Base-by-base conservation (phyloP, 108 stramenopile genomes). In the Conticribra weissflogii region DNA sequence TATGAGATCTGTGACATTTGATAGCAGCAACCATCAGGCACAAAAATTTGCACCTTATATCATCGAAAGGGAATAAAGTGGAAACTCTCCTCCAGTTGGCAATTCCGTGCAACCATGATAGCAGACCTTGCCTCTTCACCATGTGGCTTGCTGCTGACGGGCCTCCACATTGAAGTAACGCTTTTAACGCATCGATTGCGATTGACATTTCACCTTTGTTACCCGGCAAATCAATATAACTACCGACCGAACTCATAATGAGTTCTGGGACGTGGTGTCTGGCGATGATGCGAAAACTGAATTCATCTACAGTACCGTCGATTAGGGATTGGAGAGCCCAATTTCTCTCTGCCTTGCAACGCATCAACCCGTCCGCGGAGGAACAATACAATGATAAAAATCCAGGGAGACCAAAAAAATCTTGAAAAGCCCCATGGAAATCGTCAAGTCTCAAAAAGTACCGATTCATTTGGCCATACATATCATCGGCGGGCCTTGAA, bases 311-410 rank as follows among this genome's bases (percentile, higher is more conserved):
- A 9, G 84, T 78, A 12, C 90, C 81, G 50, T 94, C 89, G 28
- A 72, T 81, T n/a, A 94, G 49, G 1, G 77, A 52, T 34, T 83
- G 65, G 0, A 94, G 67, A 1, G 88, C 90, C 88, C 88, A 94
- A 33, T 79, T 66, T 31, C 90, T 71, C 73, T 94, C 93, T 41
- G 57, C 67, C 58, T 81, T 74, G 9, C 86, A 68, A 18, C 86
- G 83, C 34, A 48, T 56, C 22, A 61, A 19, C 12, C 86, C 85
- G 41, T 88, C 85, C 0, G 81, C 63, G 15, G 83, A 63, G 3
- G 90, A 90, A 53, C 90, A 94, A 71, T 90, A 94, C 9, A 92
- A 56, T n/a, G 89, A 78, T 3, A 94, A 83, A 67, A 94, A 94
- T 41, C 78, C 68, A 24, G 93, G 93, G 27, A 94, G 71, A n/a